phyloP scores from a whole-genome alignment of 306 rosid species.

The Quercus parvula region DNA sequence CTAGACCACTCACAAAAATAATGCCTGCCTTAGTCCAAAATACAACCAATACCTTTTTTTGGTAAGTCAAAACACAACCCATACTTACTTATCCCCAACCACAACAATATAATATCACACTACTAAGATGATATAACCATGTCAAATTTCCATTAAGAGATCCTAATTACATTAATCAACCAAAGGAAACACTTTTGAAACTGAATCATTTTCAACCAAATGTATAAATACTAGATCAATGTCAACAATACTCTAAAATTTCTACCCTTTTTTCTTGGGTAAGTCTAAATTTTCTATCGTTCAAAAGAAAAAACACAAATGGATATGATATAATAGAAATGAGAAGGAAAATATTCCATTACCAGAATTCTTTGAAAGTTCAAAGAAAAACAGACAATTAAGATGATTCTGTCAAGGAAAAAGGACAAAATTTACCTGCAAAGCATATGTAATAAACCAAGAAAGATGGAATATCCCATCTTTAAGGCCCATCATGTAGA shows the following conservation, averaged over 20 bases:
- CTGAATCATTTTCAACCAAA: neutral
- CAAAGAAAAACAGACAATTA: neutral
- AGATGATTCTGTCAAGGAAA: neutral
- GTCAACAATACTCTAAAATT: neutral
- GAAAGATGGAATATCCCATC: conserved; percentile 88
- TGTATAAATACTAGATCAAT: neutral
- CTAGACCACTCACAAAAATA: neutral
- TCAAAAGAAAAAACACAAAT: neutral
- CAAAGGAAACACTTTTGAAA: neutral
- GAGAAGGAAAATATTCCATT: neutral
- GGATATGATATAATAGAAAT: neutral
- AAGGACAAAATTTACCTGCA: conserved; percentile 58
- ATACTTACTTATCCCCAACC: neutral
- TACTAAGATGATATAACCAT: neutral
- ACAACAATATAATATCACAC: neutral
- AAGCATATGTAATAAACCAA: conserved; percentile 86
- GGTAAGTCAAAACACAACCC: neutral
- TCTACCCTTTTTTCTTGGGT: too few relatives aligned
- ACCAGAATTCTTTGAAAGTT: neutral
- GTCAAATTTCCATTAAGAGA: neutral
- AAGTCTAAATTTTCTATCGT: too few relatives aligned
- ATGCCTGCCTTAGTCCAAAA: neutral
- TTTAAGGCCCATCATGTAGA: conserved; percentile 97
- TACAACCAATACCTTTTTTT: neutral
- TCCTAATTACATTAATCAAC: neutral